A percentile compares a stretch with the other conserved stretches of the same genome.
Conservation (phyloP, 768 basidiomycete genomes). For the Russula dissimulans region DNA sequence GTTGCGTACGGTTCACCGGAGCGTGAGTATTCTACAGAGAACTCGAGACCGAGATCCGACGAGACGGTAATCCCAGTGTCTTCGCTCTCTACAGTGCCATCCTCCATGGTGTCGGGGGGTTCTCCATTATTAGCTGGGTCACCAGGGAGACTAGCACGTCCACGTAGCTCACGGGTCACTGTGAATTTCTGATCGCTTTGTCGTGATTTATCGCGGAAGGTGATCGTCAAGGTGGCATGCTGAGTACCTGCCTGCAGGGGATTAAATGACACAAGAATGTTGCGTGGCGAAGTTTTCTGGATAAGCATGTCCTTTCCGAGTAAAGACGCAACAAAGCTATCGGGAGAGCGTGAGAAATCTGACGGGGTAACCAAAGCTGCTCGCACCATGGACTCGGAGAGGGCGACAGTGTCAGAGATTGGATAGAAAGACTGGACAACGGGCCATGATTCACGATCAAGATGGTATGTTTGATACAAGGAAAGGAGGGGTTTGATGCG, state of each 20-base stretch:
- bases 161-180: conserved; percentile 3
- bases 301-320: neutral
- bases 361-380: neutral
- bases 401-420: neutral
- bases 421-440: neutral
- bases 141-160: neutral
- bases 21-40: neutral
- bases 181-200: neutral
- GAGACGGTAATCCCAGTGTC: conserved; percentile 4
- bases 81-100: neutral
- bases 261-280: conserved; percentile 1
- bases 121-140: neutral
- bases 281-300: neutral
- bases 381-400: neutral
- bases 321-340: conserved; percentile 1
- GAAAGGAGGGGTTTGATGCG: neutral
- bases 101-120: neutral
- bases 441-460: neutral
- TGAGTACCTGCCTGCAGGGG: neutral
- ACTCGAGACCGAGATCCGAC: conserved; percentile 4
- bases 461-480: neutral
- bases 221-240: neutral
- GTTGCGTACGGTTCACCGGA: neutral
- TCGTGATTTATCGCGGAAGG: neutral
- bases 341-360: neutral